These are phyloP conservation scores for Amylostereum areolatum DNA, from an alignment of 1,284 basidiomycete species.

Conservation along the genomic window DNA sequence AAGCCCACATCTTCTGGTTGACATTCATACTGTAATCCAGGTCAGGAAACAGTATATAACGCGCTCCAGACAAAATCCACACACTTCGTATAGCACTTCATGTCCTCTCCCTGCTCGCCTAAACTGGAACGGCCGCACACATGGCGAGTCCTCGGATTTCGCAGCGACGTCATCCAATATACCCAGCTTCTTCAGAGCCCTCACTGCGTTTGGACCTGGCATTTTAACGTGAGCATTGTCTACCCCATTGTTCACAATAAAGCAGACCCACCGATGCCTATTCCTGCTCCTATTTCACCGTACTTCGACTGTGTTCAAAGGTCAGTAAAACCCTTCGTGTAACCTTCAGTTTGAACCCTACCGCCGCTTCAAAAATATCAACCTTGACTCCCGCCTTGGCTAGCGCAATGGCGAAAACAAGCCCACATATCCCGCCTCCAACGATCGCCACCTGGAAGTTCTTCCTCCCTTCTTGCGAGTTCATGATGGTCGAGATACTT, in stretches of 20 bases:
- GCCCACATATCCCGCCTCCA: slow-evolving; percentile 15
- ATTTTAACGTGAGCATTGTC: neutral
- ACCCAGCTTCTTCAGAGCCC: slow-evolving; percentile 35
- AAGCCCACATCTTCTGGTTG: slow-evolving; percentile 22
- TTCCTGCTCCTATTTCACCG: slow-evolving; percentile 45
- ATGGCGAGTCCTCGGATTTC: slow-evolving; percentile 27
- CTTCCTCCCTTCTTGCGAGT: neutral
- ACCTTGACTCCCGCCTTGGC: slow-evolving; percentile 10
- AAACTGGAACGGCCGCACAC: slow-evolving; percentile 30
- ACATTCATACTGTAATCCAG: slow-evolving; percentile 27
- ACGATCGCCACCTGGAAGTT: slow-evolving; percentile 14
- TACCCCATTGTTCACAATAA: neutral
- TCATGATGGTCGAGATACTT: no score
- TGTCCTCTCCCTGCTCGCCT: slow-evolving; percentile 34
- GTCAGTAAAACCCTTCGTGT: neutral
- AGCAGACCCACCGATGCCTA: slow-evolving; percentile 34
- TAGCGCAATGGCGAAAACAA: slow-evolving; percentile 13
- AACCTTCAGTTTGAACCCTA: slow-evolving; percentile 2
- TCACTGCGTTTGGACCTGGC: slow-evolving; percentile 44
- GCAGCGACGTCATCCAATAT: slow-evolving; percentile 33
- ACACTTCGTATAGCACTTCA: slow-evolving; percentile 37
- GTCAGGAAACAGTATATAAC: neutral
- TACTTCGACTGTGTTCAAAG: slow-evolving; percentile 33
- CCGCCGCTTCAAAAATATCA: slow-evolving; percentile 15
- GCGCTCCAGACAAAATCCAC: slow-evolving; percentile 7